A percentile compares a stretch with the other conserved stretches of the same genome.
These are phyloP conservation scores for Pseudozyma tsukubaensis DNA, from an alignment of 1,284 basidiomycete species.

Conservation along the genomic window DNA sequence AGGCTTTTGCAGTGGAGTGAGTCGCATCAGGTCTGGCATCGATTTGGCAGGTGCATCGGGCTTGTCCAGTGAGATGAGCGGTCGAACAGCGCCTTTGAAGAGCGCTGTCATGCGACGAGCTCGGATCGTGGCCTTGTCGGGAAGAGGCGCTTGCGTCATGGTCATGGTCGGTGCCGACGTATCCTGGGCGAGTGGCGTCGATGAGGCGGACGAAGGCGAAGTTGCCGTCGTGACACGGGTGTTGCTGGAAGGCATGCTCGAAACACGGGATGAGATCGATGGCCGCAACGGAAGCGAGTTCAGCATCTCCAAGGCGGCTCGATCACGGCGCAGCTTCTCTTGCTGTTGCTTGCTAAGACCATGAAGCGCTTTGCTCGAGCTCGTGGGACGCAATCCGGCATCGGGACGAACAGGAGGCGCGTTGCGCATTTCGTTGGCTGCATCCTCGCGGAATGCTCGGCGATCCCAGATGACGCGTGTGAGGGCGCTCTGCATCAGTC, in stretches of 20 bases:
- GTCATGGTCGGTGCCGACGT: slow-evolving; percentile 1
- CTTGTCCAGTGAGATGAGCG: slow-evolving; percentile 54
- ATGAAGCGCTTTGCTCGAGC: slow-evolving; percentile 46
- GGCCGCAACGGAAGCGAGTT: slow-evolving; percentile 29
- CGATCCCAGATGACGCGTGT: slow-evolving; percentile 61
- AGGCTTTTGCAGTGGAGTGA: slow-evolving; percentile 56
- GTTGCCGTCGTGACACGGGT: slow-evolving; percentile 10
- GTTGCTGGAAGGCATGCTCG: slow-evolving; percentile 44
- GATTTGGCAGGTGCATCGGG: slow-evolving; percentile 36
- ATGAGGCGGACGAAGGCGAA: slow-evolving; percentile 13
- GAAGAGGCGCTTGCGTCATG: slow-evolving; percentile 21
- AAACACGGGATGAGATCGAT: slow-evolving; percentile 38
- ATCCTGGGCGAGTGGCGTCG: slow-evolving; percentile 13
- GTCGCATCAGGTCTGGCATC: slow-evolving; percentile 47
- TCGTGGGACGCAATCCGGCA: slow-evolving; percentile 26
- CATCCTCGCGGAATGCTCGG: slow-evolving; percentile 58
- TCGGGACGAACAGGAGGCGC: slow-evolving; percentile 37
- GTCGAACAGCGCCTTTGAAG: slow-evolving; percentile 63
- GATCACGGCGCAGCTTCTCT: slow-evolving; percentile 57
- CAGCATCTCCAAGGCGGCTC: slow-evolving; percentile 44
- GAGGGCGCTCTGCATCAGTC: slow-evolving; percentile 53
- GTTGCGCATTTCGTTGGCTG: slow-evolving; percentile 54
- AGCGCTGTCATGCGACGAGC: slow-evolving; percentile 64
- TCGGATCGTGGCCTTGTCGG: slow-evolving; percentile 48
- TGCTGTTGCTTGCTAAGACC: slow-evolving; percentile 53